Percentiles rank a stretch among this genome's conserved stretches.
These are phyloP conservation scores for Sporothrix variecibatus DNA, from an alignment of 2,329 filamentous ascomycete species.

Conservation along the genomic window DNA sequence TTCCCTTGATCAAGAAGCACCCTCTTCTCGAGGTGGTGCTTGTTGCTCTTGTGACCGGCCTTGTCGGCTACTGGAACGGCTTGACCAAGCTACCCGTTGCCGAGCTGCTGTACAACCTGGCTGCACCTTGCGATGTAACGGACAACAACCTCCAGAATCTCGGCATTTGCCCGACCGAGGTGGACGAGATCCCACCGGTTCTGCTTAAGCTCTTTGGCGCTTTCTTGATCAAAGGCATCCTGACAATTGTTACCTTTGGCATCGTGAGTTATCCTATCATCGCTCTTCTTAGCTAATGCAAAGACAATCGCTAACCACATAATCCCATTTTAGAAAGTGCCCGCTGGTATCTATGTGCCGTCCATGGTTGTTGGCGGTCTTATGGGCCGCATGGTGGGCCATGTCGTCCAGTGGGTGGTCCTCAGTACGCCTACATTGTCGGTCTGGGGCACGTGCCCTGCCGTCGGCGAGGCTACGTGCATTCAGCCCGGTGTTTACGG, in stretches of 20 bases:
- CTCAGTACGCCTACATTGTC: conserved; percentile 69
- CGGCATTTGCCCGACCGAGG: conserved; percentile 73
- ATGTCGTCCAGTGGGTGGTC: conserved; percentile 79
- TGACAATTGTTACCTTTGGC: conserved; percentile 91
- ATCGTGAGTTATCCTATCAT: conserved; percentile 57
- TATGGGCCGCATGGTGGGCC: conserved; percentile 84
- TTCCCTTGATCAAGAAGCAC: conserved; percentile 75
- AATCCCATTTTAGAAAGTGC: conserved; percentile 66
- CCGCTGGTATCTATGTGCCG: conserved; percentile 94
- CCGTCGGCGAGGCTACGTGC: conserved; percentile 72
- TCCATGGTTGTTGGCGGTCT: conserved; percentile 98
- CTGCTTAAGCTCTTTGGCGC: conserved; percentile 72
- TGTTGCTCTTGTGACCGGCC: conserved; percentile 80
- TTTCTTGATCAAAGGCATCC: conserved; percentile 83
- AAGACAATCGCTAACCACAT: conserved; percentile 17
- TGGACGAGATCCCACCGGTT: conserved; percentile 77
- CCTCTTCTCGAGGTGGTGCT: conserved; percentile 86
- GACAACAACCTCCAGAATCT: conserved; percentile 62
- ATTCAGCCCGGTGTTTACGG: conserved; percentile 97
- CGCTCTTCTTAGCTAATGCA: too few relatives aligned
- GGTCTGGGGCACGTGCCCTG: conserved; percentile 74
- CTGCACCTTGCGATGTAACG: conserved; percentile 79
- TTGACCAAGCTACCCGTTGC: conserved; percentile 88
- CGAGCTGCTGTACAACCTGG: conserved; percentile 85
- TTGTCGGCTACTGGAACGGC: conserved; percentile 90